These are phyloP conservation scores for Tylopilus cervinicoccineus DNA, from an alignment of 768 basidiomycete genomes.

Conservation along the genomic window DNA sequence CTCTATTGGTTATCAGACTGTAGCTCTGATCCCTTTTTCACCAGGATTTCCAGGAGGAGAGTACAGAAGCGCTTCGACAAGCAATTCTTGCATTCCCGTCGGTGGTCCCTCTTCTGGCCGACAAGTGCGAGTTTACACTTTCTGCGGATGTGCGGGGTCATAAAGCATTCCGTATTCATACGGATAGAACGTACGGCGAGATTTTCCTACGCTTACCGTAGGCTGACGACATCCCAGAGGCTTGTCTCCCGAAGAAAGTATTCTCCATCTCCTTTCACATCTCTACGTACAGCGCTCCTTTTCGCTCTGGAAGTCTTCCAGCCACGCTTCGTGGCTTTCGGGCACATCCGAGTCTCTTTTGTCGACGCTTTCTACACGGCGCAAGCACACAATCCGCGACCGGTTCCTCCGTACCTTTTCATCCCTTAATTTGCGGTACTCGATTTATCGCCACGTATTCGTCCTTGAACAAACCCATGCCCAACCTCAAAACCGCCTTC, in stretches of 20 bases:
- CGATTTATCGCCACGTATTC: slow-evolving; percentile 71
- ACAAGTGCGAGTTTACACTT: slow-evolving; percentile 74
- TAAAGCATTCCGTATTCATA: slow-evolving; percentile 64
- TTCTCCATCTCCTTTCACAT: slow-evolving; percentile 79
- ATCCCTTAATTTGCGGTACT: slow-evolving; percentile 39
- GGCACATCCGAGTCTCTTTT: slow-evolving; percentile 42
- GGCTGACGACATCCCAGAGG: slow-evolving; percentile 26
- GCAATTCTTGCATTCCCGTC: slow-evolving; percentile 80
- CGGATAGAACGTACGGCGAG: slow-evolving; percentile 56
- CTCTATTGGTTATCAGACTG: background rate
- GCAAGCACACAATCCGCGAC: slow-evolving; percentile 28
- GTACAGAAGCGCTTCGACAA: slow-evolving; percentile 64
- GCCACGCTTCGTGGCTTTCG: slow-evolving; percentile 63
- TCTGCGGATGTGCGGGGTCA: slow-evolving; percentile 55
- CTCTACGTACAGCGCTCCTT: slow-evolving; percentile 80
- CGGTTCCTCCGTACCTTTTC: slow-evolving; percentile 38
- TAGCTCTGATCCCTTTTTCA: background rate
- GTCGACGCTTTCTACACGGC: slow-evolving; percentile 31
- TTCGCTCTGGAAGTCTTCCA: slow-evolving; percentile 77
- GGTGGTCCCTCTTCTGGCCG: slow-evolving; percentile 76
- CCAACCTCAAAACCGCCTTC: slow-evolving; percentile 35
- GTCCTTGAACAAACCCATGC: slow-evolving; percentile 62
- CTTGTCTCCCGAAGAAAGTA: slow-evolving; percentile 37
- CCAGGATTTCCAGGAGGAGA: slow-evolving; percentile 48
- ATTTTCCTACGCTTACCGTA: background rate